Conservation (phyloP, 768 basidiomycete genomes). For the Mycena kentingensis region DNA sequence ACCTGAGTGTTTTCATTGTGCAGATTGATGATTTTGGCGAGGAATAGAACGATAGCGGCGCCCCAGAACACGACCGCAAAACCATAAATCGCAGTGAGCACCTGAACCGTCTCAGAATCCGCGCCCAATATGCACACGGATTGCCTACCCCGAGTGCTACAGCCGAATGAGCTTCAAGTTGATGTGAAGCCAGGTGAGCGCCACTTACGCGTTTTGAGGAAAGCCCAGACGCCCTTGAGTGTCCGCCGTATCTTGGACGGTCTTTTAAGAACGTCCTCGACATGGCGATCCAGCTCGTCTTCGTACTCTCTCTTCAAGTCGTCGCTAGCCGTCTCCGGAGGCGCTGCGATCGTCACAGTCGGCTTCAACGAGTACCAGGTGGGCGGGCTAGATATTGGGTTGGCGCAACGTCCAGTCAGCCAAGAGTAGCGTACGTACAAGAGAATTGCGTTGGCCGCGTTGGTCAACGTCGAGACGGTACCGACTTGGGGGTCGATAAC, state of each 20-base stretch:
- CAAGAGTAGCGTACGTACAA: constrained; percentile 43
- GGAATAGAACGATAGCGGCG: constrained; percentile 76
- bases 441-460: constrained; percentile 78
- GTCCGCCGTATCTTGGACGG: constrained; percentile 61
- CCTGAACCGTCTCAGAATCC: constrained; percentile 34
- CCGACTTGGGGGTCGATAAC: constrained; percentile 70
- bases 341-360: constrained; percentile 55
- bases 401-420: neutral
- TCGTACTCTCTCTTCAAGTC: constrained; percentile 35
- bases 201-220: constrained; percentile 76
- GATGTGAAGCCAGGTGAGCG: neutral
- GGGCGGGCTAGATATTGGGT: constrained; percentile 54
- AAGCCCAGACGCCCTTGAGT: constrained; percentile 75
- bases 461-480: constrained; percentile 73
- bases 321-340: constrained; percentile 31
- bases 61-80: constrained; percentile 87
- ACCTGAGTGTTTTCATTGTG: constrained; percentile 68
- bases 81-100: constrained; percentile 74
- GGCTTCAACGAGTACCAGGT: constrained; percentile 72
- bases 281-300: constrained; percentile 69
- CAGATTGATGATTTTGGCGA: constrained; percentile 67
- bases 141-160: constrained; percentile 67
- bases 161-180: neutral
- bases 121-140: neutral
- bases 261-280: constrained; percentile 70